These are phyloP conservation scores for Babesia microti DNA, from an alignment of 169 alveolate genomes.

Conservation along the genomic window DNA sequence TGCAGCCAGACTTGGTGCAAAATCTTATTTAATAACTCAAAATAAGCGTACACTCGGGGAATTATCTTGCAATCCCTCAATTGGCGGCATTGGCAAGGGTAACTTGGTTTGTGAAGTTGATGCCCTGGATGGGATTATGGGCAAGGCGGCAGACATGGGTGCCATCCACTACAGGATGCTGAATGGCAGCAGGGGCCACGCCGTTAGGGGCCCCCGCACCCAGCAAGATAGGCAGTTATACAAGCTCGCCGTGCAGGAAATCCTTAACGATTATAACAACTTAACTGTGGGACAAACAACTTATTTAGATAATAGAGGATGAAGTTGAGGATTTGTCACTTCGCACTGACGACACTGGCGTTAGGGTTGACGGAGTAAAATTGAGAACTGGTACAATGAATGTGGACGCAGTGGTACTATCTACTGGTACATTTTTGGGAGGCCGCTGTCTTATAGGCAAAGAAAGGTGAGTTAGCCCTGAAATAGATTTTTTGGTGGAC, in stretches of 20 bases:
- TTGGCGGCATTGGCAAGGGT: slow-evolving; percentile 89
- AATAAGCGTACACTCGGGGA: slow-evolving; percentile 63
- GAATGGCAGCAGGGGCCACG: slow-evolving; percentile 78
- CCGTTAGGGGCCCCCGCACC: slow-evolving; percentile 83
- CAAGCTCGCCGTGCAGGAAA: slow-evolving; percentile 49
- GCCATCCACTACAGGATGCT: slow-evolving; percentile 77
- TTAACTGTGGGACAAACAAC: slow-evolving; percentile 4
- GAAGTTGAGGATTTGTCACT: slow-evolving; percentile 45
- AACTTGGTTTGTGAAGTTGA: slow-evolving; percentile 81
- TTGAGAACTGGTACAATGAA: slow-evolving; percentile 41
- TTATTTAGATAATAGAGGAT: slow-evolving; percentile 27
- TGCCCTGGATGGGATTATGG: slow-evolving; percentile 84
- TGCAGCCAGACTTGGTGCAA: slow-evolving; percentile 76
- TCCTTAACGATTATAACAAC: slow-evolving; percentile 3
- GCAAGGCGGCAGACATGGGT: slow-evolving; percentile 70
- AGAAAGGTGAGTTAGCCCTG: slow-evolving; percentile 22
- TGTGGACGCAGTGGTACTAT: slow-evolving; percentile 56
- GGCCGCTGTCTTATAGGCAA: slow-evolving; percentile 75
- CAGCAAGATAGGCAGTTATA: slow-evolving; percentile 78
- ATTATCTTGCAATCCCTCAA: slow-evolving; percentile 78
- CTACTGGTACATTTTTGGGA: slow-evolving; percentile 83
- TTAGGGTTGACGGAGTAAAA: slow-evolving; percentile 41
- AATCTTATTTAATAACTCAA: slow-evolving; percentile 72
- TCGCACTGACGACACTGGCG: slow-evolving; percentile 4
- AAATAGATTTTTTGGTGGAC: slow-evolving; percentile 50